A percentile compares a stretch with the other conserved stretches of the same genome.
Conservation (phyloP, 768 basidiomycete species). For the Gymnopilus junonius region DNA sequence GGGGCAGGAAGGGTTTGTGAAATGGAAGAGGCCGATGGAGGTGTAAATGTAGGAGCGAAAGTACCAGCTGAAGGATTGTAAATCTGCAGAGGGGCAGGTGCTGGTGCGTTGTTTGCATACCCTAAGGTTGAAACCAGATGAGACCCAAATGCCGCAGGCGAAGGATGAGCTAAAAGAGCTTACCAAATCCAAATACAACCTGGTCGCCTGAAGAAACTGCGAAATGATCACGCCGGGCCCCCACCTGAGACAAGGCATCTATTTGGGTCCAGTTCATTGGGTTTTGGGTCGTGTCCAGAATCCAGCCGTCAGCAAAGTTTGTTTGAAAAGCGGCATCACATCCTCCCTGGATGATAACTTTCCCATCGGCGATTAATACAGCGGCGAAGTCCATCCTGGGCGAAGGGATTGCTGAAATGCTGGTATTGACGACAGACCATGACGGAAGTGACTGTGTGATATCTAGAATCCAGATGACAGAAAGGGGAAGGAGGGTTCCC, state of each 20-base stretch:
- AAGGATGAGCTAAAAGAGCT: conserved; percentile 27
- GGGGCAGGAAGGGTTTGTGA: conserved; percentile 40
- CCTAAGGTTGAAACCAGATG: conserved; percentile 35
- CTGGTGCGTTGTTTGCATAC: conserved; percentile 54
- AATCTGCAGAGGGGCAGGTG: conserved; percentile 56
- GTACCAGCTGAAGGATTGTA: conserved; percentile 50
- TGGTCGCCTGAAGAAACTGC: conserved; percentile 62
- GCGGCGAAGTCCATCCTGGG: conserved; percentile 71
- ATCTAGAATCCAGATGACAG: conserved; percentile 66
- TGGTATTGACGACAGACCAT: conserved; percentile 55
- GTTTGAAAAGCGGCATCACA: conserved; percentile 58
- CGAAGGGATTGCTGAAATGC: conserved; percentile 45
- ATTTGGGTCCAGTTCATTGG: conserved; percentile 66
- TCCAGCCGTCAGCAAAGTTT: conserved; percentile 71
- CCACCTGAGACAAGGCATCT: conserved; percentile 57
- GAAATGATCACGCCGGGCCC: conserved; percentile 73
- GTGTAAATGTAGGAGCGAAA: conserved; percentile 47
- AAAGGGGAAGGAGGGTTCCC: conserved; percentile 55
- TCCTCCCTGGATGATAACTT: conserved; percentile 81
- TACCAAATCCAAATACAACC: conserved; percentile 82
- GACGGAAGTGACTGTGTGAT: conserved; percentile 45
- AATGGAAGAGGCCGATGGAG: conserved; percentile 25
- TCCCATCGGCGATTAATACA: conserved; percentile 50
- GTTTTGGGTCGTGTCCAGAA: conserved; percentile 58
- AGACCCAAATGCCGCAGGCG: not conserved